These are phyloP conservation scores for Aspergillus sp. DNA, from an alignment of 2,329 filamentous ascomycete species.

Conservation along the genomic window DNA sequence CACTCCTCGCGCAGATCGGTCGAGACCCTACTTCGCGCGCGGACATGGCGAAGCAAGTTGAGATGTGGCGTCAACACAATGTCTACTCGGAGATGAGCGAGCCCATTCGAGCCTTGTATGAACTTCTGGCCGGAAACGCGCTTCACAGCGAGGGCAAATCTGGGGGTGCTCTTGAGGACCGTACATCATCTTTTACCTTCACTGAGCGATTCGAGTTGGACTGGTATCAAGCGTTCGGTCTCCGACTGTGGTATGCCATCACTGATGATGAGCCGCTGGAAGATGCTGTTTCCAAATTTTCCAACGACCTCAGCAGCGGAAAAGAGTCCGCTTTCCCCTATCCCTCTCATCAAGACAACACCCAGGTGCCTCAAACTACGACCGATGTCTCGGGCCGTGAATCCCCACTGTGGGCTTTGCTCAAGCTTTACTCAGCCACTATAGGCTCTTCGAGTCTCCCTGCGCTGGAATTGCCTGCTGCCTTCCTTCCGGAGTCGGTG, in stretches of 20 bases:
- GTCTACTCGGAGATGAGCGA: conserved; percentile 85
- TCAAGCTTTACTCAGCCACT: conserved; percentile 70
- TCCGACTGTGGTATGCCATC: conserved; percentile 86
- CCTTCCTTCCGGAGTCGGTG: conserved; percentile 74
- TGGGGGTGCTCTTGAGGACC: conserved; percentile 74
- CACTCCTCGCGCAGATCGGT: conserved; percentile 78
- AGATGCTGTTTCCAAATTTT: conserved; percentile 70
- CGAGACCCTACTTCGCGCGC: conserved; percentile 66
- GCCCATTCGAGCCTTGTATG: conserved; percentile 81
- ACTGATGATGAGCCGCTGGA: conserved; percentile 67
- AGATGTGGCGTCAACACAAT: conserved; percentile 79
- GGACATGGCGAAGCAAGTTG: conserved; percentile 77
- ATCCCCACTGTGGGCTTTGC: conserved; percentile 81
- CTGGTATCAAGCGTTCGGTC: conserved; percentile 90
- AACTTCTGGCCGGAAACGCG: conserved; percentile 85
- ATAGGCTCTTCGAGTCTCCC: conserved; percentile 32
- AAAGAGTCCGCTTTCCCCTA: conserved; percentile 67
- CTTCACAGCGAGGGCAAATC: conserved; percentile 73
- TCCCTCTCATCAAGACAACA: conserved; percentile 68
- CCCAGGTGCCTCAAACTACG: conserved; percentile 62
- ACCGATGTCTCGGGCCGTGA: conserved; percentile 56
- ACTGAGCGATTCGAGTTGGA: conserved; percentile 81
- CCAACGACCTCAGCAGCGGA: conserved; percentile 69
- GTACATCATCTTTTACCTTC: conserved; percentile 75
- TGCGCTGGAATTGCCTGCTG: conserved; percentile 58